Conservation (phyloP, 768 basidiomycete species). For the Calocera cornea region DNA sequence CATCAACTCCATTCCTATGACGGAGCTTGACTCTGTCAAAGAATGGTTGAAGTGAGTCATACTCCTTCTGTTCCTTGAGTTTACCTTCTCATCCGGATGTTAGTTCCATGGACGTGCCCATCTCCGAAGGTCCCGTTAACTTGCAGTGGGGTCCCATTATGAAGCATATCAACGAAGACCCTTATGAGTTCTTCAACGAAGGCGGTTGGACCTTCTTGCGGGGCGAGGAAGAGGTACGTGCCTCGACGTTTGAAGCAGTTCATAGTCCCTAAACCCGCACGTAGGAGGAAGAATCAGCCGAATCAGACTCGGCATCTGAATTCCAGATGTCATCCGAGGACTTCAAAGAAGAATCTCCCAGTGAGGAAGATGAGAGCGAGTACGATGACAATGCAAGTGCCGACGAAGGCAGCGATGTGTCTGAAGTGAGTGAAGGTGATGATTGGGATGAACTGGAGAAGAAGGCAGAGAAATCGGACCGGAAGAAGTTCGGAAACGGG, state of each 20-base stretch:
- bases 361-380: conserved; percentile 41
- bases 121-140: conserved; percentile 93
- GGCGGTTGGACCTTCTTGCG: conserved; percentile 94
- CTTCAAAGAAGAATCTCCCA: conserved; percentile 31
- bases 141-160: conserved; percentile 97
- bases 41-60: conserved; percentile 89
- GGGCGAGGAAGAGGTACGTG: conserved; percentile 56
- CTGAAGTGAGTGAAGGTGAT: conserved; percentile 42
- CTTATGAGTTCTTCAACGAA: conserved; percentile 85
- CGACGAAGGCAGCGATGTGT: conserved; percentile 37
- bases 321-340: conserved; percentile 40
- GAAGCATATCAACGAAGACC: conserved; percentile 95
- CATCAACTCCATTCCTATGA: conserved; percentile 87
- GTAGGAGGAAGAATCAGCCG: conserved; percentile 20
- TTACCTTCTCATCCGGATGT: neutral
- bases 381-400: conserved; percentile 42
- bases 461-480: conserved; percentile 72
- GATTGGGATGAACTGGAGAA: conserved; percentile 94
- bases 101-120: conserved; percentile 92
- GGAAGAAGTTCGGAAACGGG: conserved; percentile 27
- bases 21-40: conserved; percentile 91
- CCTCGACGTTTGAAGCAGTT: neutral
- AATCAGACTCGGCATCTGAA: conserved; percentile 52
- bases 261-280: neutral
- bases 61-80: conserved; percentile 8